These are phyloP conservation scores for Penicillium simplicissimum DNA, from an alignment of 495 filamentous ascomycete species.

Conservation along the genomic window DNA sequence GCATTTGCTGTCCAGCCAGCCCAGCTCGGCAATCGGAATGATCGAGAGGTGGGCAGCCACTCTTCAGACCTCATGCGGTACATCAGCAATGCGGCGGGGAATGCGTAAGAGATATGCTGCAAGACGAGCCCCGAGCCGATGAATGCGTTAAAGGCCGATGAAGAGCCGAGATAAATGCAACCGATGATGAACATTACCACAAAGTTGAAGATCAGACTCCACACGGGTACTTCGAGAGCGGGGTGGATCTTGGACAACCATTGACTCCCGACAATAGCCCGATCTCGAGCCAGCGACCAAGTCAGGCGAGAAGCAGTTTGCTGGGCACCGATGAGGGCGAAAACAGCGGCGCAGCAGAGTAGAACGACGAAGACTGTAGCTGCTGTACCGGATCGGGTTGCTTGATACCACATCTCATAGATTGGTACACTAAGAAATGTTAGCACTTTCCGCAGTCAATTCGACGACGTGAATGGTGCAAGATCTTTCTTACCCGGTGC, in stretches of 20 bases:
- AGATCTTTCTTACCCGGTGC: slow-evolving; percentile 23
- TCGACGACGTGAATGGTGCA: slow-evolving; percentile 15
- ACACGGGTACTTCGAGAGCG: slow-evolving; percentile 18
- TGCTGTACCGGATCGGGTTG: slow-evolving; percentile 26
- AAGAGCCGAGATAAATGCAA: slow-evolving; percentile 32
- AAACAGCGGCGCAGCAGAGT: slow-evolving; percentile 24
- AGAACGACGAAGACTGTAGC: slow-evolving; percentile 30
- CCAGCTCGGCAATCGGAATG: slow-evolving; percentile 8
- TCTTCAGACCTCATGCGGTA: slow-evolving; percentile 14
- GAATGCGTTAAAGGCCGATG: slow-evolving; percentile 27
- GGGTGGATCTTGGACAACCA: slow-evolving; percentile 21
- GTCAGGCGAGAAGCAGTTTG: slow-evolving; percentile 41
- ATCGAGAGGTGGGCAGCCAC: slow-evolving; percentile 11
- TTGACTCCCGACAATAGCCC: slow-evolving; percentile 23
- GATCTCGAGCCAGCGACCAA: slow-evolving; percentile 43
- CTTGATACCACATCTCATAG: slow-evolving; percentile 31
- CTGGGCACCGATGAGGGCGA: slow-evolving; percentile 29
- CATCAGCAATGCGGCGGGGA: slow-evolving; percentile 19
- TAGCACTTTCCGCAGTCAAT: slow-evolving; percentile 1
- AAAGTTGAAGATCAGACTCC: slow-evolving; percentile 27
- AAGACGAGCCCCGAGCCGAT: slow-evolving; percentile 21
- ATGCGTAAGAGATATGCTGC: slow-evolving; percentile 24
- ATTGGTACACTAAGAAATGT: slow-evolving; percentile 29
- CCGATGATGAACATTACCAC: slow-evolving; percentile 26
- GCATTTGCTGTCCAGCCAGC: slow-evolving; percentile 20